phyloP scores from a whole-genome alignment of 164 flowering plant species.

The Echeveria elegans region DNA sequence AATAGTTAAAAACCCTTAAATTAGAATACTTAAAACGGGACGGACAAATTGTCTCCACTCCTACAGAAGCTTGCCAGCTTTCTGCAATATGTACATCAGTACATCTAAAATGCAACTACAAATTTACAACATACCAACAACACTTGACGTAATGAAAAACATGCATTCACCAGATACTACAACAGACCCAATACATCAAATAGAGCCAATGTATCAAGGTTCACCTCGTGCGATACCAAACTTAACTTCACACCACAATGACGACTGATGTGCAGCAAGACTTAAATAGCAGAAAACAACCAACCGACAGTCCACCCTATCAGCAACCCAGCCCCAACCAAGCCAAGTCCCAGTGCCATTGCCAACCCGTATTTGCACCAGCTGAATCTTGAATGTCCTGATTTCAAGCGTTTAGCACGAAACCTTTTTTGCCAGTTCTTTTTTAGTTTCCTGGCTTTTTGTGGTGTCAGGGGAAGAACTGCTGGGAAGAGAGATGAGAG shows the following conservation, averaged over 20 bases:
- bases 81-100: not conserved
- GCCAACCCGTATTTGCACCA: not conserved
- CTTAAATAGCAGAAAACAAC: constrained; percentile 33
- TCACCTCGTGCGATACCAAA: not conserved
- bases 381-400: constrained; percentile 6
- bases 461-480: constrained; percentile 23
- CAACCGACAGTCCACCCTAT: constrained; percentile 47
- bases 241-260: not conserved
- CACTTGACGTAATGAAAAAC: not conserved
- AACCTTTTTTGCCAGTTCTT: constrained; percentile 14
- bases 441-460: constrained; percentile 16
- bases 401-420: constrained; percentile 12
- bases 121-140: not conserved
- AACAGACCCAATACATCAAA: not conserved
- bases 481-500: constrained; percentile 23
- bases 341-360: constrained; percentile 1
- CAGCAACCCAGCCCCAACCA: constrained; percentile 33
- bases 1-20: too few species aligned
- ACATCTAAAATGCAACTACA: not conserved
- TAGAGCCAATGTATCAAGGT: not conserved
- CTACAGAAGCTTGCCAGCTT: not conserved
- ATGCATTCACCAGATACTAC: not conserved
- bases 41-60: too few species aligned
- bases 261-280: not conserved
- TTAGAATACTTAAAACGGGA: too few species aligned